Conservation (phyloP, 2,329 filamentous ascomycete species). For the Botrytis fragariae region DNA sequence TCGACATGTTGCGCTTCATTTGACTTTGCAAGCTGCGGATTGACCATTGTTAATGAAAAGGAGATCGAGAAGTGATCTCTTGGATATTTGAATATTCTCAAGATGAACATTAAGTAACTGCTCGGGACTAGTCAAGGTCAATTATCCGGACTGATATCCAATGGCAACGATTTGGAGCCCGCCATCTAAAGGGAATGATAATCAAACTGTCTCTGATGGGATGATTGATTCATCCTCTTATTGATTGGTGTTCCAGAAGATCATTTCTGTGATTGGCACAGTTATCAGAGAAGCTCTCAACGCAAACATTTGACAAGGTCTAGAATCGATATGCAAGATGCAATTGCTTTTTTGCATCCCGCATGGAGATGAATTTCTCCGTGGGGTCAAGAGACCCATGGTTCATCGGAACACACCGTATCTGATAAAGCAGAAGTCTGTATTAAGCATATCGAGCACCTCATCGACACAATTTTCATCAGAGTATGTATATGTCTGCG, state of each 20-base stretch:
- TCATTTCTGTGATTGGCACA: not conserved
- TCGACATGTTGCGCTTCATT: not conserved
- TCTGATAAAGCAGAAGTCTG: constrained; percentile 2
- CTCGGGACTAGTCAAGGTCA: not conserved
- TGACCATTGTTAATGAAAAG: not conserved
- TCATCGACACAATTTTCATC: not conserved
- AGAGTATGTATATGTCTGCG: not conserved
- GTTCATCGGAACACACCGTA: not conserved
- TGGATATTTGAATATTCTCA: not conserved
- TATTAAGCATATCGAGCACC: not conserved
- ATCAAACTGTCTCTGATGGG: no score
- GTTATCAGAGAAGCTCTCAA: not conserved
- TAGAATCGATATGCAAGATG: constrained; percentile 6
- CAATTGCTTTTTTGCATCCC: not conserved
- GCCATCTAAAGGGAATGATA: not conserved
- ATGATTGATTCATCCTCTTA: not conserved
- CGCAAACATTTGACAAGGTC: not conserved
- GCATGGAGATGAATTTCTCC: not conserved
- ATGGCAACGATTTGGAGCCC: not conserved
- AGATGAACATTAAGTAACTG: not conserved
- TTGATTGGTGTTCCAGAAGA: not conserved
- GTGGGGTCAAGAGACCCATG: not conserved
- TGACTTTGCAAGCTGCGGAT: not conserved
- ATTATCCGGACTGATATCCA: no score
- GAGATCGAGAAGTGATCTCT: not conserved